Evolutionary conservation across 192 early-diverging fungal genomes (phyloP).

Genomic region (Thamnidium elegans): DNA sequence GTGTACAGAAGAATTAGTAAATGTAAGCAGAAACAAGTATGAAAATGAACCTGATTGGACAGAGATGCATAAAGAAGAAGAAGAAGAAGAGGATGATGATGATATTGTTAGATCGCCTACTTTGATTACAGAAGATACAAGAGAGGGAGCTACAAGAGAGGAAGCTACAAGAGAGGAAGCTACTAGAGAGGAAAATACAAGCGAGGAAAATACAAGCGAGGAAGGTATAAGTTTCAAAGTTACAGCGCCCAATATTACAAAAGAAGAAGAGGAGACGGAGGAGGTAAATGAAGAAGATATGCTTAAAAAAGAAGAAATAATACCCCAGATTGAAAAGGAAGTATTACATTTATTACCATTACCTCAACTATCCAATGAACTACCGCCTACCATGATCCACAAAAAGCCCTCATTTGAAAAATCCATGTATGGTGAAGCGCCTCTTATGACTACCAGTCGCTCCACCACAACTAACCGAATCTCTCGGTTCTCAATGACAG

Average conservation of each 20-base stretch:
- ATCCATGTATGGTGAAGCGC: neutral
- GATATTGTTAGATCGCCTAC: neutral
- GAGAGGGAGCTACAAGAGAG: neutral
- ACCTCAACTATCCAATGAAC: neutral
- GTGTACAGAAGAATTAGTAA: neutral
- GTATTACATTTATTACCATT: neutral
- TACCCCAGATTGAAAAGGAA: neutral
- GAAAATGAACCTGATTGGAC: constrained; percentile 26
- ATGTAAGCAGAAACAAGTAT: constrained; percentile 3
- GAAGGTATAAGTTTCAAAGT: neutral
- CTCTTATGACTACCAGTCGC: too few species aligned
- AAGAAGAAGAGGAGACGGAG: constrained; percentile 2
- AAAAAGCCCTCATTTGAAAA: neutral
- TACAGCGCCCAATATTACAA: neutral
- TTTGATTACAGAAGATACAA: neutral
- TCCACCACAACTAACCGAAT: too few species aligned
- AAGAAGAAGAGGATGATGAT: neutral
- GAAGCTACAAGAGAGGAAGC: neutral
- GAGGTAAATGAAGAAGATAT: neutral
- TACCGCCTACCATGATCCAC: neutral
- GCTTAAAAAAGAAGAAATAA: neutral
- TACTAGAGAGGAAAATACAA: neutral
- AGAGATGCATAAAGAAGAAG: constrained; percentile 18
- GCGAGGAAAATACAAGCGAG: neutral
- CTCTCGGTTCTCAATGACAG: too few species aligned